Evolutionary conservation across 2,329 filamentous ascomycete species (phyloP).

Genomic region (Blastomyces silverae): DNA sequence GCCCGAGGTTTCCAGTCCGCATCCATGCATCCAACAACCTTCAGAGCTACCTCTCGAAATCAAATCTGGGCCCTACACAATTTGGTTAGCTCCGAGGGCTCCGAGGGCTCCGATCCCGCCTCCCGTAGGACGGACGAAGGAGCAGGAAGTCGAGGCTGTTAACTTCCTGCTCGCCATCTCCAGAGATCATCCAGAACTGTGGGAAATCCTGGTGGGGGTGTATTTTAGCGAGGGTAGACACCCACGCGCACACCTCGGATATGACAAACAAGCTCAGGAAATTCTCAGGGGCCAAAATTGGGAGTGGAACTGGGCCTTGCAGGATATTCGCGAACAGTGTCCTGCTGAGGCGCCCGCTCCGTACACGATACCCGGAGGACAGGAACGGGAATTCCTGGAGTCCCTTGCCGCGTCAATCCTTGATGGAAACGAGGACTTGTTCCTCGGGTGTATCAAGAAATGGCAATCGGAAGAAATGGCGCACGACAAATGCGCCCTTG

Average conservation of each 20-base stretch:
- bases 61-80: neutral
- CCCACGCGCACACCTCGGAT: conserved; percentile 12
- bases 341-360: conserved; percentile 7
- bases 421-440: conserved; percentile 18
- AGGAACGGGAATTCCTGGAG: conserved; percentile 15
- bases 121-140: neutral
- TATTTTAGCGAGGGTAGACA: conserved; percentile 16
- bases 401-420: conserved; percentile 14
- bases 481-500: conserved; percentile 9
- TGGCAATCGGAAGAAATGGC: conserved; percentile 15
- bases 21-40: neutral
- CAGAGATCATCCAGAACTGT: conserved; percentile 6
- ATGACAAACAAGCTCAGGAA: neutral
- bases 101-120: conserved; percentile 10
- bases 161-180: conserved; percentile 12
- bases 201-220: conserved; percentile 15
- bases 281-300: conserved; percentile 7
- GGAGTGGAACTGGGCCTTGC: conserved; percentile 14
- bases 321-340: conserved; percentile 14
- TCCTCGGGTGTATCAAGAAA: conserved; percentile 14
- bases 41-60: neutral
- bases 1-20: neutral
- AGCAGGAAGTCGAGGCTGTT: conserved; percentile 10
- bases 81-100: neutral
- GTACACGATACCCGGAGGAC: conserved; percentile 13